Percentiles rank a stretch among this genome's conserved stretches.
These are phyloP conservation scores for Phytophthora crassamura DNA, from an alignment of 352 stramenopile species.

Conservation along the genomic window DNA sequence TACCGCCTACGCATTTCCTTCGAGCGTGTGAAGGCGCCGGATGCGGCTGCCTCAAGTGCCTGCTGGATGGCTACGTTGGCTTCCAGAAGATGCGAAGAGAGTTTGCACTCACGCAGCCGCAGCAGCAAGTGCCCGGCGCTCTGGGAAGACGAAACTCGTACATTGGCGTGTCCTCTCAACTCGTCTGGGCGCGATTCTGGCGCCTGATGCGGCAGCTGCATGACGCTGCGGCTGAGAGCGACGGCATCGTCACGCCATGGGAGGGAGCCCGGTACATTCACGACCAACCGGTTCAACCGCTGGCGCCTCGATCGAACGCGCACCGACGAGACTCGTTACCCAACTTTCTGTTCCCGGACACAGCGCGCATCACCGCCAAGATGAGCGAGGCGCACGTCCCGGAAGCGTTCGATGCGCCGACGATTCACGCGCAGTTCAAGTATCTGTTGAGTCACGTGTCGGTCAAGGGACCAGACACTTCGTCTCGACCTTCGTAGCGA, in stretches of 20 bases:
- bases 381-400: conserved; percentile 49
- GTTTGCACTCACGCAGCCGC: conserved; percentile 29
- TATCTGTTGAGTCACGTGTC: conserved; percentile 31
- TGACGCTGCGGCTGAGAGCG: conserved; percentile 69
- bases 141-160: conserved; percentile 27
- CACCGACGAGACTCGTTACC: conserved; percentile 61
- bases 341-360: conserved; percentile 77
- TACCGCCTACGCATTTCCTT: conserved; percentile 59
- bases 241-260: conserved; percentile 68
- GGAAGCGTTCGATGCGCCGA: conserved; percentile 62
- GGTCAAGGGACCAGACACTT: conserved; percentile 15
- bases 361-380: conserved; percentile 62
- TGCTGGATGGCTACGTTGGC: conserved; percentile 81
- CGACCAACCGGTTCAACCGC: conserved; percentile 39
- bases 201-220: conserved; percentile 83
- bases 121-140: conserved; percentile 18
- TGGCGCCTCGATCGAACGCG: conserved; percentile 50
- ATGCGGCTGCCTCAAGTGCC: conserved; percentile 84
- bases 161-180: conserved; percentile 57
- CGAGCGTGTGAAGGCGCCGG: conserved; percentile 74
- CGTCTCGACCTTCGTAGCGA: not conserved
- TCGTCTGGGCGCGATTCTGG: conserved; percentile 84
- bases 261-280: conserved; percentile 40
- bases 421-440: conserved; percentile 61
- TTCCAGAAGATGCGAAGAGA: conserved; percentile 81